Conservation (phyloP, 257 asterid genomes). For the Solanum verrucosum region DNA sequence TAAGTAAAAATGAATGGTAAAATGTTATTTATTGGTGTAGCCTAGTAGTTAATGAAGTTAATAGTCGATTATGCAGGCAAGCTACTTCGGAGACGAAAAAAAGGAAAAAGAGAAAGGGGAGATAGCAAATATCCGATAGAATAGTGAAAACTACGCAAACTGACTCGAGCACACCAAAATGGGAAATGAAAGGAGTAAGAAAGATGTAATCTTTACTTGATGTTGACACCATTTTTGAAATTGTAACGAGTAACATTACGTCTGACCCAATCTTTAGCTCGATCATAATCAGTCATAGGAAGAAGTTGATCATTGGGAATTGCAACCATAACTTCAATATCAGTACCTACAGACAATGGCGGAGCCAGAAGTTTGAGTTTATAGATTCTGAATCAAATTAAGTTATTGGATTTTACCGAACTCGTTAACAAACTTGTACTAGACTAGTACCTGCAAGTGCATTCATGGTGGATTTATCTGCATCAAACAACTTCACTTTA, state of each 20-base stretch:
- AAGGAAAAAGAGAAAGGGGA: no score
- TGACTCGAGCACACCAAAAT: background rate
- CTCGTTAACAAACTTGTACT: background rate
- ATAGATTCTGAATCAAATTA: background rate
- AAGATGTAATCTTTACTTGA: background rate
- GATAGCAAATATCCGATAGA: no score
- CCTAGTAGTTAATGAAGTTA: background rate
- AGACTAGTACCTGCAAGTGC: constrained; percentile 1
- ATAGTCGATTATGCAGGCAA: background rate
- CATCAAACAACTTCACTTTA: constrained; percentile 5
- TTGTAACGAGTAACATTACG: constrained; percentile 1
- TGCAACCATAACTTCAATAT: constrained; percentile 8
- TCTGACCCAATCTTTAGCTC: constrained; percentile 9
- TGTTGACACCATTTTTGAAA: constrained; percentile 4
- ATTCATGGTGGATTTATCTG: background rate
- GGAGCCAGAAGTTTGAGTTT: background rate
- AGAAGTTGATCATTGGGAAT: constrained; percentile 11
- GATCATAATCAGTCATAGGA: background rate
- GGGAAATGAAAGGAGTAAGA: background rate
- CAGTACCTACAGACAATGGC: background rate
- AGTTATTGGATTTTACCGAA: background rate
- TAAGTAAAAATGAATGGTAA: background rate
- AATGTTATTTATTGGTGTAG: background rate
- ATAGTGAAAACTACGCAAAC: background rate
- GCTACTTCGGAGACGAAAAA: no score